Evolutionary conservation across 441 rosid genomes (phyloP).

Genomic region (Kokia cookei): DNA sequence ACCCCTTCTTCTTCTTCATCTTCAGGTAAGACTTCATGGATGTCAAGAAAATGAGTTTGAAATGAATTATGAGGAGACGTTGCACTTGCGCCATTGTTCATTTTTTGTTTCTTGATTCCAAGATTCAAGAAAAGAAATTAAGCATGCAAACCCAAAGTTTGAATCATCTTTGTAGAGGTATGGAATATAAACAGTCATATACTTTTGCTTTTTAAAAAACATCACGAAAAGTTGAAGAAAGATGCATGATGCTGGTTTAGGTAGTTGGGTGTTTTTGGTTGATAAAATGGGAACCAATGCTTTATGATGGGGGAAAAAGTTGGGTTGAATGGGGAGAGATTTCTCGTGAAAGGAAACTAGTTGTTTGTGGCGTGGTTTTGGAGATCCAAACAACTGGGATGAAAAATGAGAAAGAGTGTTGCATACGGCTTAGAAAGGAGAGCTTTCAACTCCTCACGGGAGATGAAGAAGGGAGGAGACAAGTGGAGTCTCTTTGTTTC

Average conservation of each 20-base stretch:
- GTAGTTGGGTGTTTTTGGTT: constrained; percentile 11
- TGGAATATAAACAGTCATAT: too few species aligned
- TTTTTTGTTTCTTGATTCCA: constrained; percentile 11
- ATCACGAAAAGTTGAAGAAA: constrained; percentile 6
- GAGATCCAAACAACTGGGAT: too few species aligned
- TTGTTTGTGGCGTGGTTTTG: too few species aligned
- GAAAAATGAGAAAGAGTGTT: too few species aligned
- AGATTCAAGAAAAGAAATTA: not conserved
- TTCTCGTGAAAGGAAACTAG: too few species aligned
- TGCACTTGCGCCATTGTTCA: constrained; percentile 24
- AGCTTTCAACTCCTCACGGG: constrained; percentile 11
- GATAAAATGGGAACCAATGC: constrained; percentile 30
- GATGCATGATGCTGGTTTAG: not conserved
- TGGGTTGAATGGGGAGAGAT: not conserved
- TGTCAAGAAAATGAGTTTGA: constrained; percentile 49
- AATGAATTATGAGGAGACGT: constrained; percentile 14
- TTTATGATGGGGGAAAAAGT: constrained; percentile 21
- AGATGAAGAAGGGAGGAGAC: not conserved
- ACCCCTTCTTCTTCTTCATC: constrained; percentile 38
- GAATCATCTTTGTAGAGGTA: too few species aligned
- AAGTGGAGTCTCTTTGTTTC: not conserved
- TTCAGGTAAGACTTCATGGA: constrained; percentile 43
- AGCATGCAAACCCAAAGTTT: too few species aligned
- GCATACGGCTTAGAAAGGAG: too few species aligned
- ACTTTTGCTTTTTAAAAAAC: not conserved